phyloP scores from a whole-genome alignment of 306 rosid genomes.

The Arachis stenosperma region DNA sequence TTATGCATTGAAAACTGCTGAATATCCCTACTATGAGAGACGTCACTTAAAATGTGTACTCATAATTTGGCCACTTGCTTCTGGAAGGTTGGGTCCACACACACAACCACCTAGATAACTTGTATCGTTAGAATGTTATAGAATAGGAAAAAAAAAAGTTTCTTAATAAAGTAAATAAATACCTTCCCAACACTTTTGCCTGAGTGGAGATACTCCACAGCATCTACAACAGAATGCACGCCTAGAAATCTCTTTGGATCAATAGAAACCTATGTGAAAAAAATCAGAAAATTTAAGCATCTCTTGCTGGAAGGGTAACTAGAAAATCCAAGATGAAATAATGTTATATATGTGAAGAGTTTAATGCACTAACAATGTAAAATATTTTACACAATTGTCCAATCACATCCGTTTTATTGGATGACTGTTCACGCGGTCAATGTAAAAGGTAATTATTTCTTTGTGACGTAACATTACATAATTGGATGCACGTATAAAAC shows the following conservation, averaged over 20 bases:
- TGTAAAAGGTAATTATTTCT: no score
- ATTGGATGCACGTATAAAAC: no score
- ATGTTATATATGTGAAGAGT: constrained; percentile 8
- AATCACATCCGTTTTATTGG: no score
- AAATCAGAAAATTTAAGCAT: constrained; percentile 28
- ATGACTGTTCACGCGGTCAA: no score
- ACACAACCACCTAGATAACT: constrained; percentile 77
- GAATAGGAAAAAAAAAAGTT: neutral
- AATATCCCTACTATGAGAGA: neutral
- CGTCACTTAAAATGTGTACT: constrained; percentile 36
- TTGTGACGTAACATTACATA: no score
- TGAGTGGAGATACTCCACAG: constrained; percentile 95
- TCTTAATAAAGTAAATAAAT: constrained; percentile 25
- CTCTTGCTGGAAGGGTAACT: constrained; percentile 14
- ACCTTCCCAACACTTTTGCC: constrained; percentile 98
- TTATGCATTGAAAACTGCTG: constrained; percentile 25
- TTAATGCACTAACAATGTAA: no score
- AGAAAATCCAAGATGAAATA: constrained; percentile 11
- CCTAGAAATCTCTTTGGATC: constrained; percentile 90
- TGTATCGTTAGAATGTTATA: constrained; percentile 14
- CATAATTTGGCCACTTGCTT: constrained; percentile 70
- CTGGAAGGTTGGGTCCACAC: constrained; percentile 71
- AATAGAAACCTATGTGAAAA: constrained; percentile 57
- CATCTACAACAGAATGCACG: constrained; percentile 71
- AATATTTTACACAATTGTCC: no score